Evolutionary conservation across 2,329 filamentous ascomycete species (phyloP).

Genomic region (Epichloe brachyelytri): DNA sequence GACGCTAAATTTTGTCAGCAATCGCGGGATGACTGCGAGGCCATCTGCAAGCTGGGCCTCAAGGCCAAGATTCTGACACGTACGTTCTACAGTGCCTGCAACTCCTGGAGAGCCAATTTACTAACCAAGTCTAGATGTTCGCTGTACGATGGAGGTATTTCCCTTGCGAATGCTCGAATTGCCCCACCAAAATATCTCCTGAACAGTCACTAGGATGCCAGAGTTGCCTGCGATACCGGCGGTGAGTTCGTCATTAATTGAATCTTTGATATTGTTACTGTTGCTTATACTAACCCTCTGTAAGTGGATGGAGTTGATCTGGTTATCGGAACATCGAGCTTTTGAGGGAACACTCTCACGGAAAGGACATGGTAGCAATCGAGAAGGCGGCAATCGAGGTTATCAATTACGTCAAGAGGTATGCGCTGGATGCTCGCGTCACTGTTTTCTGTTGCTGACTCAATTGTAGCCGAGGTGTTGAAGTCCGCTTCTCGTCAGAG

Average conservation of each 20-base stretch:
- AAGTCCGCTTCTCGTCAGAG: constrained; percentile 41
- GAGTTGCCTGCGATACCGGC: constrained; percentile 1
- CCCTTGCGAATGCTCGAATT: neutral
- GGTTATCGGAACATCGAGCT: constrained; percentile 64
- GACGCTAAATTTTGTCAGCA: constrained; percentile 48
- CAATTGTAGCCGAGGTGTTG: constrained; percentile 1
- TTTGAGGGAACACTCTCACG: constrained; percentile 77
- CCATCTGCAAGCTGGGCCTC: constrained; percentile 87
- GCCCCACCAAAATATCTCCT: neutral
- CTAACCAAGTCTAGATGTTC: constrained; percentile 7
- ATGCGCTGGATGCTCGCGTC: neutral
- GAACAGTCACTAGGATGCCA: neutral
- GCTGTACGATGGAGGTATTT: constrained; percentile 11
- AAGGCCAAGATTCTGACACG: constrained; percentile 32
- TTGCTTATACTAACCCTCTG: neutral
- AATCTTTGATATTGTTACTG: neutral
- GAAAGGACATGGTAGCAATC: constrained; percentile 76
- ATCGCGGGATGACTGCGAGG: constrained; percentile 74
- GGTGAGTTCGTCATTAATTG: neutral
- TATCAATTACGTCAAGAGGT: constrained; percentile 10
- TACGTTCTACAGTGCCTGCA: constrained; percentile 9
- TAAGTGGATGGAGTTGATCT: constrained; percentile 37
- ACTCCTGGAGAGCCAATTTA: neutral
- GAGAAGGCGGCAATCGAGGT: constrained; percentile 42
- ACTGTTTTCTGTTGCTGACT: neutral